Conservation (phyloP, 805 yeast species). For the Wickerhamiella alocasiicola region DNA sequence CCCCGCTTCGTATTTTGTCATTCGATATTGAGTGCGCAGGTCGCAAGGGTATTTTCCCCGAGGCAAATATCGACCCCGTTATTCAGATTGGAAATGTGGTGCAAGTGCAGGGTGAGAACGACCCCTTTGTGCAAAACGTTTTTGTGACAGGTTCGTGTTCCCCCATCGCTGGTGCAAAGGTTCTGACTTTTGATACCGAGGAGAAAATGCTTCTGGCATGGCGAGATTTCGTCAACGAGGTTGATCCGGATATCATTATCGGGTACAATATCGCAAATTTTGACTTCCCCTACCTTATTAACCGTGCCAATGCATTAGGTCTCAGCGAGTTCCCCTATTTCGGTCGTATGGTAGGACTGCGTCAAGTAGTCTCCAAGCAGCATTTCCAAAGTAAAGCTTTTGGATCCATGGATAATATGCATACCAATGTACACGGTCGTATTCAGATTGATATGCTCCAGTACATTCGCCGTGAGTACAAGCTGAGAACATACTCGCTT, state of each 20-base stretch:
- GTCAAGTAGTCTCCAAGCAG: constrained; percentile 70
- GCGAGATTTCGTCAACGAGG: constrained; percentile 71
- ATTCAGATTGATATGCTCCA: constrained; percentile 89
- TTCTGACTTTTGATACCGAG: constrained; percentile 62
- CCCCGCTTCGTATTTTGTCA: constrained; percentile 84
- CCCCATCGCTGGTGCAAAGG: constrained; percentile 87
- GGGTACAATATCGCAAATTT: constrained; percentile 93
- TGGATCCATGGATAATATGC: constrained; percentile 90
- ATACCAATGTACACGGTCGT: constrained; percentile 87
- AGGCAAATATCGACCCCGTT: constrained; percentile 83
- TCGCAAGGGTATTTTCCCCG: constrained; percentile 92
- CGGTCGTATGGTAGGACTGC: constrained; percentile 55
- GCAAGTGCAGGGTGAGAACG: constrained; percentile 64
- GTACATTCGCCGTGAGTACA: constrained; percentile 87
- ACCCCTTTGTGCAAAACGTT: constrained; percentile 87
- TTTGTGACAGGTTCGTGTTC: constrained; percentile 87
- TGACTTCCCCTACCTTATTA: constrained; percentile 84
- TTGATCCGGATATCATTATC: constrained; percentile 91
- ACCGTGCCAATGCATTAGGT: constrained; percentile 67
- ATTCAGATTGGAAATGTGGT: constrained; percentile 97
- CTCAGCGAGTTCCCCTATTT: constrained; percentile 68
- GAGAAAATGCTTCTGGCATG: constrained; percentile 72
- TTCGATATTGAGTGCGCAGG: constrained; percentile 99
- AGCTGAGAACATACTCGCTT: constrained; percentile 83
- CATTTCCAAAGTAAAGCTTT: constrained; percentile 88